Conservation (phyloP, 495 filamentous ascomycete genomes). For the Daldinia concentrica region DNA sequence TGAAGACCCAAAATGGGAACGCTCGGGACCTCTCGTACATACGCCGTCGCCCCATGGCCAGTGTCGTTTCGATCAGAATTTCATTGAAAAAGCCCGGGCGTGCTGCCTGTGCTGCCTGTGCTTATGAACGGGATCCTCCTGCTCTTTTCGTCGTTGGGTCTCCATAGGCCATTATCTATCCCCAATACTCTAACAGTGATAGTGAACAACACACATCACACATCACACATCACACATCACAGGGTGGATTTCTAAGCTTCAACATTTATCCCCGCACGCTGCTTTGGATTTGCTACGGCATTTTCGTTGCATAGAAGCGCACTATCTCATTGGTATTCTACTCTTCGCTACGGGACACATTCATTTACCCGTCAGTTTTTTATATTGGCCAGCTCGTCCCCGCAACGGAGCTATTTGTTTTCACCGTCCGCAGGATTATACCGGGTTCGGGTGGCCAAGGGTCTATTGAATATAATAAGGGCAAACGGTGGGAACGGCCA, state of each 20-base stretch:
- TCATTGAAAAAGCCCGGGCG: not conserved
- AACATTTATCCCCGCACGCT: constrained; percentile 15
- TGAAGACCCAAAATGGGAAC: constrained; percentile 29
- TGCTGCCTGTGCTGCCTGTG: not conserved
- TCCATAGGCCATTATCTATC: constrained; percentile 17
- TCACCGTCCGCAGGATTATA: constrained; percentile 16
- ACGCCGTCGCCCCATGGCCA: not conserved
- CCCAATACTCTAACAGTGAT: constrained; percentile 2
- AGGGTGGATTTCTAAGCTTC: constrained; percentile 7
- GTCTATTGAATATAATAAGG: constrained; percentile 30
- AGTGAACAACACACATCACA: not conserved
- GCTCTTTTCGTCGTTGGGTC: constrained; percentile 10
- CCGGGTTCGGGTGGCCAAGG: constrained; percentile 14
- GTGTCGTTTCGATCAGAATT: not conserved
- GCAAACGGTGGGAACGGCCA: constrained; percentile 7
- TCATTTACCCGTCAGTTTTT: constrained; percentile 38
- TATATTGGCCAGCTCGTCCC: constrained; percentile 30
- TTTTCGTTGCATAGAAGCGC: constrained; percentile 24
- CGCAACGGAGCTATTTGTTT: constrained; percentile 25
- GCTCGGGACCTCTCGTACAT: constrained; percentile 19
- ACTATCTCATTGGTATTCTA: constrained; percentile 29
- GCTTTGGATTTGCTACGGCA: constrained; percentile 12
- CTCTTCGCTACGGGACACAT: constrained; percentile 19
- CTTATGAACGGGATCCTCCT: constrained; percentile 18
- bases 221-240: constrained; percentile 2